These are phyloP conservation scores for Agrocybe chaxingu DNA, from an alignment of 768 basidiomycete genomes.

Conservation along the genomic window DNA sequence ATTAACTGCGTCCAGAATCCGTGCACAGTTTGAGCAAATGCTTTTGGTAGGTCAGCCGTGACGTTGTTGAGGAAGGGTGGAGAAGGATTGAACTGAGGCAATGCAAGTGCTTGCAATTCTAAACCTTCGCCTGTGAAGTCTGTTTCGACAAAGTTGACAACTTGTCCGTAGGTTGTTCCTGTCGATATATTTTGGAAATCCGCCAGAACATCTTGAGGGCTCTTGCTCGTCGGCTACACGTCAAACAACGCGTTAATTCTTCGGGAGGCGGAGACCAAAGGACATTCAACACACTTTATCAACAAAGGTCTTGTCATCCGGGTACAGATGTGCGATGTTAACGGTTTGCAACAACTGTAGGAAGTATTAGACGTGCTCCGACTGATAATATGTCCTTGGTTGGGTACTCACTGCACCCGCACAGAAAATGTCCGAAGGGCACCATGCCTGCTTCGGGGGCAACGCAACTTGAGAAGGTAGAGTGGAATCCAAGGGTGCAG, in stretches of 20 bases:
- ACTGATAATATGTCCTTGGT: too few species aligned
- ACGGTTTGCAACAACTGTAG: conserved; percentile 79
- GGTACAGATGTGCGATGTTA: conserved; percentile 69
- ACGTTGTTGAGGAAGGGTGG: conserved; percentile 75
- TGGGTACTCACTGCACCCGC: conserved; percentile 58
- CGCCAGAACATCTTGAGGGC: conserved; percentile 60
- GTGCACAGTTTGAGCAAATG: conserved; percentile 78
- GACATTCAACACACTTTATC: conserved; percentile 48
- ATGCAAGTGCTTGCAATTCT: conserved; percentile 63
- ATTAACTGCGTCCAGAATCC: conserved; percentile 83
- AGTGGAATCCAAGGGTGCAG: conserved; percentile 45
- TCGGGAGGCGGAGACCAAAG: not conserved
- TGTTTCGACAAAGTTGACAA: conserved; percentile 67
- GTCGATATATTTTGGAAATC: conserved; percentile 58
- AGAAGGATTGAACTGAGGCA: conserved; percentile 57
- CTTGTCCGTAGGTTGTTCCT: conserved; percentile 55
- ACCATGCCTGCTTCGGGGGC: conserved; percentile 76
- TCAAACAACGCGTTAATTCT: not conserved
- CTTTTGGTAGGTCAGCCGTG: conserved; percentile 62
- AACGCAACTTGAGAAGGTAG: conserved; percentile 64
- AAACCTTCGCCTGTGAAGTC: conserved; percentile 85
- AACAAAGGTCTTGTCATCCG: conserved; percentile 86
- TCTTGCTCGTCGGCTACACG: conserved; percentile 67
- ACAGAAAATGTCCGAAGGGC: conserved; percentile 74
- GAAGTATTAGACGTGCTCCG: conserved; percentile 1